phyloP scores from a whole-genome alignment of 1,284 basidiomycete genomes.

The Trametes hirsuta region DNA sequence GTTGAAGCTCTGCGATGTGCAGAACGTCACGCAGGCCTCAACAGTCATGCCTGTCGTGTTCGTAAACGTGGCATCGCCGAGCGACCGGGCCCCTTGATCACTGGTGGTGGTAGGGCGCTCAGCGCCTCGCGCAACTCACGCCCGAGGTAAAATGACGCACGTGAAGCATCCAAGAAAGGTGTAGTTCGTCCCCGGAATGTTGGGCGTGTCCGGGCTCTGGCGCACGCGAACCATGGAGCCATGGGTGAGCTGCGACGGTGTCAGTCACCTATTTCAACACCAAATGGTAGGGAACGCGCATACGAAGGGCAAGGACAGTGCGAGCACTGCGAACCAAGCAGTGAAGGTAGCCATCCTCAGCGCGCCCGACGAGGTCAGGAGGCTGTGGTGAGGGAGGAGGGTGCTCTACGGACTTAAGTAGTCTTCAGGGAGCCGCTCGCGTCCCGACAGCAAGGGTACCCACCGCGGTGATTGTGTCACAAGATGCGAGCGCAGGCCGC shows the following conservation, averaged over 20 bases:
- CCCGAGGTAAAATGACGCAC: constrained; percentile 41
- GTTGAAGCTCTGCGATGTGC: constrained; percentile 50
- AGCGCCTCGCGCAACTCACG: neutral
- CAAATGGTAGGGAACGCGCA: neutral
- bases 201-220: constrained; percentile 20
- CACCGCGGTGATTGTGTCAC: constrained; percentile 15
- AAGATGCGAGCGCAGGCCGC: neutral
- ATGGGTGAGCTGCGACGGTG: constrained; percentile 15
- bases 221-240: constrained; percentile 19
- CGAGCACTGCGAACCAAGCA: constrained; percentile 20
- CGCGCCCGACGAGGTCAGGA: constrained; percentile 14
- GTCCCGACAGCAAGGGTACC: constrained; percentile 1
- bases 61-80: constrained; percentile 48
- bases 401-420: constrained; percentile 17
- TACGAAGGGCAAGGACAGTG: constrained; percentile 25
- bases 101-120: constrained; percentile 40
- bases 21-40: constrained; percentile 66
- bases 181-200: constrained; percentile 55
- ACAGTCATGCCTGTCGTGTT: constrained; percentile 61
- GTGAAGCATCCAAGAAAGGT: constrained; percentile 65
- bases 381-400: constrained; percentile 8
- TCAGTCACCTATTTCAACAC: neutral
- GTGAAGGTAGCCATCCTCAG: constrained; percentile 22
- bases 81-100: constrained; percentile 53
- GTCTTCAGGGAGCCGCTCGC: constrained; percentile 14